phyloP scores from a whole-genome alignment of 805 yeast genomes.

The Pichia scutulata region DNA sequence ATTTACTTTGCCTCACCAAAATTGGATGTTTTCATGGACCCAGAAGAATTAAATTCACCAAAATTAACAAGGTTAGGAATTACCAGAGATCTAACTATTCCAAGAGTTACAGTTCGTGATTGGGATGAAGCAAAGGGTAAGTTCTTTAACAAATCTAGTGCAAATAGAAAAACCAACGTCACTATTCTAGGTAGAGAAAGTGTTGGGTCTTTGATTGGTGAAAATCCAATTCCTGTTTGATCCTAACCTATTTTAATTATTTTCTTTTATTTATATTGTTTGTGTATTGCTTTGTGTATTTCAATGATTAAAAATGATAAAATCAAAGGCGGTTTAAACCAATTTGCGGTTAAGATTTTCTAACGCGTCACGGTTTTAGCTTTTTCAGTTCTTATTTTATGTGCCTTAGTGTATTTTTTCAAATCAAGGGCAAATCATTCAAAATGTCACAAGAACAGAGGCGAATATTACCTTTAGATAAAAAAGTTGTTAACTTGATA shows the following conservation, averaged over 20 bases:
- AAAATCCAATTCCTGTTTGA: background rate
- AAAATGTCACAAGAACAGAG: slow-evolving; percentile 1
- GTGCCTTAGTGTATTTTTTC: background rate
- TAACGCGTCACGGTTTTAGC: background rate
- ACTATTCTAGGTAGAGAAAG: slow-evolving; percentile 16
- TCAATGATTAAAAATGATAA: background rate
- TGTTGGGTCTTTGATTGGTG: slow-evolving; percentile 15
- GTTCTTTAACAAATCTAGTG: slow-evolving; percentile 34
- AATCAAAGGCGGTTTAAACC: background rate
- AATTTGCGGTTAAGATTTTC: background rate
- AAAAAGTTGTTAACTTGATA: slow-evolving; percentile 73
- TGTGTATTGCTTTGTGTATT: background rate
- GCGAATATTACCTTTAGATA: slow-evolving; percentile 40
- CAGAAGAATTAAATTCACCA: slow-evolving; percentile 33
- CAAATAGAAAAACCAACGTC: slow-evolving; percentile 10
- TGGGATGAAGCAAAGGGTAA: slow-evolving; percentile 43
- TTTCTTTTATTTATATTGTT: background rate
- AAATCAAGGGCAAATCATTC: background rate
- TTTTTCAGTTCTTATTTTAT: too few relatives aligned
- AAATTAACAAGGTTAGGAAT: slow-evolving; percentile 30
- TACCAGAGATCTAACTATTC: slow-evolving; percentile 21
- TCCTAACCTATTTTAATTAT: too few relatives aligned
- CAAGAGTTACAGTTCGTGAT: slow-evolving; percentile 31
- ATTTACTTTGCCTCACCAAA: slow-evolving; percentile 39
- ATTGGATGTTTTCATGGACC: slow-evolving; percentile 32